Conservation (phyloP, 1,284 basidiomycete species). For the Earliella scabrosa region DNA sequence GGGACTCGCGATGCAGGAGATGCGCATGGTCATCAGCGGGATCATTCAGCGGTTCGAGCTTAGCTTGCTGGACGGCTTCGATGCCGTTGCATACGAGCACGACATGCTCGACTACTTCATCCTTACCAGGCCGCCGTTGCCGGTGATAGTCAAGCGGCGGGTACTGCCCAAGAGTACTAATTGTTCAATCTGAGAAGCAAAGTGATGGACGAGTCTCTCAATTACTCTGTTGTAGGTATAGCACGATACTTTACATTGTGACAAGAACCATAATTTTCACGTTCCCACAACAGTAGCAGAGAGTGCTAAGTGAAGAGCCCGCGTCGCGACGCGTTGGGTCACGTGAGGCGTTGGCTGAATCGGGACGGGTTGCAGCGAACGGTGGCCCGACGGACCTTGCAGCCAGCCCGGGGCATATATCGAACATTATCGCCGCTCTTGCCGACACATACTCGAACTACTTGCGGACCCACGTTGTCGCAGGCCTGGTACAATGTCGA, state of each 20-base stretch:
- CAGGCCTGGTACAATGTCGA: constrained; percentile 52
- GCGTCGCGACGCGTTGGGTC: constrained; percentile 23
- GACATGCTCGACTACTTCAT: constrained; percentile 29
- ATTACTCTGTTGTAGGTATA: too few relatives aligned
- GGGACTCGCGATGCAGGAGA: constrained; percentile 33
- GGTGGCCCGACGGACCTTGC: constrained; percentile 7
- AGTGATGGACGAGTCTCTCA: too few relatives aligned
- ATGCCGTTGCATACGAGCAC: constrained; percentile 28
- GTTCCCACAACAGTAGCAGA: too few relatives aligned
- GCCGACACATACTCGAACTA: constrained; percentile 13
- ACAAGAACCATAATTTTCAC: too few relatives aligned
- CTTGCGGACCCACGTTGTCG: constrained; percentile 4
- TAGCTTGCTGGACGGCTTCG: constrained; percentile 27
- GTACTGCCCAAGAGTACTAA: background rate
- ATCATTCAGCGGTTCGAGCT: constrained; percentile 34
- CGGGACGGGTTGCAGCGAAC: constrained; percentile 18
- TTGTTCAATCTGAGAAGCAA: too few relatives aligned
- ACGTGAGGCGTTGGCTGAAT: constrained; percentile 25
- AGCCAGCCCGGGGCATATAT: constrained; percentile 17
- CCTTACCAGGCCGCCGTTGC: constrained; percentile 23
- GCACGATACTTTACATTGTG: too few relatives aligned
- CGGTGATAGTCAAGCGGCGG: constrained; percentile 20
- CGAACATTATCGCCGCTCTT: constrained; percentile 17
- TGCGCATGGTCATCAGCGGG: constrained; percentile 31
- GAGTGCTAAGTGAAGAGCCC: background rate